Percentiles rank a stretch among this genome's conserved stretches.
These are phyloP conservation scores for Geotrichum histeridarum DNA, from an alignment of 1,139 yeast species.

Conservation along the genomic window DNA sequence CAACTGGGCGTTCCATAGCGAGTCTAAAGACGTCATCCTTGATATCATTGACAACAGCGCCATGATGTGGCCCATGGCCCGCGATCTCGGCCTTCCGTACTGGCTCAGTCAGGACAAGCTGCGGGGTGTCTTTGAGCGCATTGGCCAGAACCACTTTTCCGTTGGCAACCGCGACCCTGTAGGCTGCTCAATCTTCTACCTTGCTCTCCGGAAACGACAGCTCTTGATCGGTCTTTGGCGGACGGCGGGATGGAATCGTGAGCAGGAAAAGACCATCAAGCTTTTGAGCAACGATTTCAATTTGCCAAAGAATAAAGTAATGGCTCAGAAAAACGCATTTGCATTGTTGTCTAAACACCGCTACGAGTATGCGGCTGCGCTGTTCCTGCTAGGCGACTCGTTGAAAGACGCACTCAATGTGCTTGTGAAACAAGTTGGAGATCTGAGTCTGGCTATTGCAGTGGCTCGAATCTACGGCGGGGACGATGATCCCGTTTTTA, in stretches of 20 bases:
- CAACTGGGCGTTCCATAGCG: slow-evolving; percentile 83
- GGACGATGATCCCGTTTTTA: slow-evolving; percentile 50
- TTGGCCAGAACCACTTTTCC: slow-evolving; percentile 53
- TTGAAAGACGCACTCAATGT: slow-evolving; percentile 74
- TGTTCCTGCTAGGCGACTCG: slow-evolving; percentile 76
- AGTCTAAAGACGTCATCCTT: slow-evolving; percentile 62
- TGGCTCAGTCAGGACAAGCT: slow-evolving; percentile 62
- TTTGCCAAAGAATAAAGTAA: slow-evolving; percentile 71
- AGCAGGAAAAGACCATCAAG: slow-evolving; percentile 72
- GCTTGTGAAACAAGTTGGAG: slow-evolving; percentile 59
- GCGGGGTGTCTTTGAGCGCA: slow-evolving; percentile 52
- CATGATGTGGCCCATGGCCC: slow-evolving; percentile 56
- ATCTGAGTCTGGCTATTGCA: slow-evolving; percentile 68
- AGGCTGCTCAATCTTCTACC: slow-evolving; percentile 63
- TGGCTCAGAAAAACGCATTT: slow-evolving; percentile 89
- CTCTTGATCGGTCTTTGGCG: slow-evolving; percentile 82
- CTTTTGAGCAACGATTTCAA: slow-evolving; percentile 72
- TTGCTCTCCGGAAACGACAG: slow-evolving; percentile 73
- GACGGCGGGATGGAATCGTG: slow-evolving; percentile 67
- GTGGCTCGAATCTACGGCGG: slow-evolving; percentile 69
- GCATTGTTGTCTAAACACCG: slow-evolving; percentile 86
- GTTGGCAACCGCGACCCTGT: slow-evolving; percentile 63
- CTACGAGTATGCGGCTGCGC: slow-evolving; percentile 80
- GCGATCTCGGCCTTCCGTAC: slow-evolving; percentile 59
- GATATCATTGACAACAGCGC: slow-evolving; percentile 47